Evolutionary conservation across 2,329 filamentous ascomycete genomes (phyloP).

Genomic region (Talaromyces sp.): DNA sequence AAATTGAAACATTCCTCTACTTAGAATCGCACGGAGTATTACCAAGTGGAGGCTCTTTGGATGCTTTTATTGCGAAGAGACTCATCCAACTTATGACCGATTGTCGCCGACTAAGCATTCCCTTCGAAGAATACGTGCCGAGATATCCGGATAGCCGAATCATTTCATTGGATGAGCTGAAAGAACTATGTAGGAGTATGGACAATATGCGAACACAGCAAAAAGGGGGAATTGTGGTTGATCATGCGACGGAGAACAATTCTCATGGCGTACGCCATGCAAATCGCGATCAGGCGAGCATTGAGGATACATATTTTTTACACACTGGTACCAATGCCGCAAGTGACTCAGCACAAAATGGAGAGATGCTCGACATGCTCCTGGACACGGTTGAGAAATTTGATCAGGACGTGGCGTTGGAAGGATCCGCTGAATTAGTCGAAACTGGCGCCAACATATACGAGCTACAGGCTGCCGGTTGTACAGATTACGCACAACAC

Average conservation of each 20-base stretch:
- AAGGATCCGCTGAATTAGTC: slow-evolving; percentile 1
- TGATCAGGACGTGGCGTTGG: background rate
- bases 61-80: background rate
- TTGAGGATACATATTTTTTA: background rate
- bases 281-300: background rate
- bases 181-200: background rate
- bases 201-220: background rate
- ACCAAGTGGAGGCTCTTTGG: background rate
- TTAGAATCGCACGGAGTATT: background rate
- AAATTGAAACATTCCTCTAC: background rate
- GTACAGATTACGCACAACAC: background rate
- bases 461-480: background rate
- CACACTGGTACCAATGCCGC: background rate
- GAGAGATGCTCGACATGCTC: slow-evolving; percentile 1
- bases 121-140: slow-evolving; percentile 13
- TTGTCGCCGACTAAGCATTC: slow-evolving; percentile 8
- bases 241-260: background rate
- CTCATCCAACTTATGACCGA: slow-evolving; percentile 3
- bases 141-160: background rate
- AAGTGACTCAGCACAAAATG: background rate
- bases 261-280: background rate
- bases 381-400: background rate
- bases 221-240: background rate
- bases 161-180: slow-evolving; percentile 16
- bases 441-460: background rate